Percentiles rank a stretch among this genome's conserved stretches.
These are phyloP conservation scores for Bimuria novae-zelandiae DNA, from an alignment of 2,329 filamentous ascomycete genomes.

Conservation along the genomic window DNA sequence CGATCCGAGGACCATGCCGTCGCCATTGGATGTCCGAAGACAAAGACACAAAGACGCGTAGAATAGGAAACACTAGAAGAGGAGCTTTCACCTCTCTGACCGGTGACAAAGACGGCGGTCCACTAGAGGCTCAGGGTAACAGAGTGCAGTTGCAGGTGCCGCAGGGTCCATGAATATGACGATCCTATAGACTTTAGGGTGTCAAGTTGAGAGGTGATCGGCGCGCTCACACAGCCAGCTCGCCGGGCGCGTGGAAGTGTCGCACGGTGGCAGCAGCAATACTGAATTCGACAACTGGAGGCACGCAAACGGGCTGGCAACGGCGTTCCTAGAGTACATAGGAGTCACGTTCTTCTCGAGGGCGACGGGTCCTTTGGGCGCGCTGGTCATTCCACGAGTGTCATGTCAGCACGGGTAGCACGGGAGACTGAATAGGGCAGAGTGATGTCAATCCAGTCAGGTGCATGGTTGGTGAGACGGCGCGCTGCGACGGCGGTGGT, in stretches of 20 bases:
- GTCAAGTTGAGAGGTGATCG: slow-evolving; percentile 24
- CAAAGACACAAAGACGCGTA: no score
- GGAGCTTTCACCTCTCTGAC: slow-evolving; percentile 3
- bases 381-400: no score
- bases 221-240: slow-evolving; percentile 20
- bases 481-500: slow-evolving; percentile 1
- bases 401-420: slow-evolving; percentile 10
- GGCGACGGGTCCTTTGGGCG: slow-evolving; percentile 2
- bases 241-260: slow-evolving; percentile 19
- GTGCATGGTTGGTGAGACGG: slow-evolving; percentile 13
- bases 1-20: neutral
- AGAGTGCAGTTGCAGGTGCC: slow-evolving; percentile 18
- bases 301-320: neutral
- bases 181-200: slow-evolving; percentile 28
- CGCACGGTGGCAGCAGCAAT: slow-evolving; percentile 7
- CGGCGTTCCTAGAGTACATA: neutral
- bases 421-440: neutral
- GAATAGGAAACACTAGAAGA: no score
- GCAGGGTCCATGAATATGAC: slow-evolving; percentile 34
- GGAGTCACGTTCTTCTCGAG: slow-evolving; percentile 3
- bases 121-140: neutral
- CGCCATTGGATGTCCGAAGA: neutral
- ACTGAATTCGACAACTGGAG: neutral
- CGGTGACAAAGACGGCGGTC: slow-evolving; percentile 12
- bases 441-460: slow-evolving; percentile 12